phyloP scores from a whole-genome alignment of 2,329 filamentous ascomycete species.

The Colletotrichum viniferum region DNA sequence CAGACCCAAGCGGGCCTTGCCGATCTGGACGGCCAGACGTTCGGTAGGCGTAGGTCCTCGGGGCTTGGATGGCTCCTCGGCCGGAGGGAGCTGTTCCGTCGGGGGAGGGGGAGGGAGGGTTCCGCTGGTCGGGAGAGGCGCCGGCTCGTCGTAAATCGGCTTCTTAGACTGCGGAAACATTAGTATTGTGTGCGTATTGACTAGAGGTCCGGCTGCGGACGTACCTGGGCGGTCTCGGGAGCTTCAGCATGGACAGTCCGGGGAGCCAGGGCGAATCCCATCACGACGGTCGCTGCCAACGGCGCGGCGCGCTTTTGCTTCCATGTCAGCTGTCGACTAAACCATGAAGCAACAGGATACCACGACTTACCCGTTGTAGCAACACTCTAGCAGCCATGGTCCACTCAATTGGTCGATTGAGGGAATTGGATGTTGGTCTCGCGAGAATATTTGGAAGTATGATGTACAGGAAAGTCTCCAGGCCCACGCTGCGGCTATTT shows the following conservation, averaged over 20 bases:
- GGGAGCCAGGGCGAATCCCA: conserved; percentile 53
- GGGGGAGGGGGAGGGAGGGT: conserved; percentile 33
- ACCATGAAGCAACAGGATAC: not conserved
- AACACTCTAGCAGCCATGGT: conserved; percentile 66
- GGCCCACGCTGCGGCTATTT: conserved; percentile 29
- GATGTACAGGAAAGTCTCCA: conserved; percentile 16
- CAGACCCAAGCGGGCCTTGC: conserved; percentile 78
- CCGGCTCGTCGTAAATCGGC: conserved; percentile 81
- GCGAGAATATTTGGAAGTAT: conserved; percentile 25
- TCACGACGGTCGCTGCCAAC: conserved; percentile 56
- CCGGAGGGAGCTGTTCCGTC: conserved; percentile 32
- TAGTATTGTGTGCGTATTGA: not conserved
- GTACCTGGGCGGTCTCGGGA: conserved; percentile 31
- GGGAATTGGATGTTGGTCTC: conserved; percentile 23
- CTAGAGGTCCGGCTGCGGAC: not conserved
- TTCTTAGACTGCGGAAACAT: conserved; percentile 53
- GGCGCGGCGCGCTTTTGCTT: conserved; percentile 55
- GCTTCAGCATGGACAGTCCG: conserved; percentile 57
- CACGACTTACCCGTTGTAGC: conserved; percentile 54
- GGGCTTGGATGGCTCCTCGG: conserved; percentile 30
- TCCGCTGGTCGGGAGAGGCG: conserved; percentile 45
- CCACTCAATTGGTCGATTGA: conserved; percentile 49
- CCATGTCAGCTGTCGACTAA: not conserved
- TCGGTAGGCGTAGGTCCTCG: conserved; percentile 81
- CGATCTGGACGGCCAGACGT: conserved; percentile 82